phyloP scores from a whole-genome alignment of 805 yeast genomes.

The Candida ulmi region DNA sequence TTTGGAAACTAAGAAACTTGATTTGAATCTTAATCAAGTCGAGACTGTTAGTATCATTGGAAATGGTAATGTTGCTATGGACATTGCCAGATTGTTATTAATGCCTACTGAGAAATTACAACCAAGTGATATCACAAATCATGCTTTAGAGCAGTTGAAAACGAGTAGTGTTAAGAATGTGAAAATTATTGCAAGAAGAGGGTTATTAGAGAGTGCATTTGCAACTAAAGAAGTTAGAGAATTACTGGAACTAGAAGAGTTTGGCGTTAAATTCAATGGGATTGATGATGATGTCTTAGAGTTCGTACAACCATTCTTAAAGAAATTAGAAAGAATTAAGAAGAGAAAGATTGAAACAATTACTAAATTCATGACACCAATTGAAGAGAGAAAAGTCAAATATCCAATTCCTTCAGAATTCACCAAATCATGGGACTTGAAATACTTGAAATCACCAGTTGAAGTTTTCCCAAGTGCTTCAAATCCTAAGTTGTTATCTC shows the following conservation, averaged over 20 bases:
- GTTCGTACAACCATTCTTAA: slow-evolving; percentile 21
- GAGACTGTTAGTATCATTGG: slow-evolving; percentile 80
- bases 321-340: slow-evolving; percentile 38
- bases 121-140: slow-evolving; percentile 64
- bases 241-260: slow-evolving; percentile 52
- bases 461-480: slow-evolving; percentile 33
- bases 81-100: slow-evolving; percentile 75
- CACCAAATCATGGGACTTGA: slow-evolving; percentile 50
- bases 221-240: slow-evolving; percentile 92
- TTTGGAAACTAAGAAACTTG: slow-evolving; percentile 48
- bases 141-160: slow-evolving; percentile 51
- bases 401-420: slow-evolving; percentile 11
- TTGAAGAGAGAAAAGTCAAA: slow-evolving; percentile 20
- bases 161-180: slow-evolving; percentile 56
- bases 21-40: slow-evolving; percentile 57
- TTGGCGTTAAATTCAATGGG: slow-evolving; percentile 44
- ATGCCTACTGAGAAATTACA: slow-evolving; percentile 54
- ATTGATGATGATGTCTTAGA: slow-evolving; percentile 33
- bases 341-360: slow-evolving; percentile 64
- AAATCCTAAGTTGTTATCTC: slow-evolving; percentile 33
- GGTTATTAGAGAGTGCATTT: slow-evolving; percentile 79
- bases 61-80: slow-evolving; percentile 94
- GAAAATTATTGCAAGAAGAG: slow-evolving; percentile 79
- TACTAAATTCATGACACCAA: slow-evolving; percentile 41
- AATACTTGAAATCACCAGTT: slow-evolving; percentile 63